phyloP scores from a whole-genome alignment of 129 eudicot species.

The Scalesia atractyloides region DNA sequence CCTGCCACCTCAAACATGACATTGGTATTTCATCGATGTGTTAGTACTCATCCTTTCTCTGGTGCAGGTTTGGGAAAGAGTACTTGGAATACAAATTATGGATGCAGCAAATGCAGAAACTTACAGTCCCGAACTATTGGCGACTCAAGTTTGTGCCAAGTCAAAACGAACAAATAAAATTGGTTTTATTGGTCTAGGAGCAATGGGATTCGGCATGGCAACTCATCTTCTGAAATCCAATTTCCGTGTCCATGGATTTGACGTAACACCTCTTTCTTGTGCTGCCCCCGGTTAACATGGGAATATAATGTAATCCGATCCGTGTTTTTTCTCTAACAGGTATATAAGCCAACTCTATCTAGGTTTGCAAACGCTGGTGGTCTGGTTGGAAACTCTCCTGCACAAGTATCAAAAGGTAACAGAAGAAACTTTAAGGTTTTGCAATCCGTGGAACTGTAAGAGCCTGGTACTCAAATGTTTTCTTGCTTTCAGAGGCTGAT shows the following conservation, averaged over 20 bases:
- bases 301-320: constrained; percentile 4
- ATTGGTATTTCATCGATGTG: constrained; percentile 2
- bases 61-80: constrained; percentile 79
- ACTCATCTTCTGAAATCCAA: constrained; percentile 83
- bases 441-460: constrained; percentile 2
- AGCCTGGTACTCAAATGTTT: constrained; percentile 13
- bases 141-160: constrained; percentile 44
- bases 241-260: constrained; percentile 77
- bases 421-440: constrained; percentile 14
- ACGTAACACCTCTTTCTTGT: constrained; percentile 50
- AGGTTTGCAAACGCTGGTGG: constrained; percentile 83
- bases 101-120: constrained; percentile 77
- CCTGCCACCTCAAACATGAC: neutral
- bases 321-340: constrained; percentile 43
- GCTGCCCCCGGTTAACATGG: neutral
- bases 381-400: constrained; percentile 69
- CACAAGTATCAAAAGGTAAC: constrained; percentile 84
- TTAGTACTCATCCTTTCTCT: constrained; percentile 11
- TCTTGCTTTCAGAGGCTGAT: constrained; percentile 63
- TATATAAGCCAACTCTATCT: constrained; percentile 72
- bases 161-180: constrained; percentile 57
- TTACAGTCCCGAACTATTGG: constrained; percentile 77
- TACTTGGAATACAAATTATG: constrained; percentile 65
- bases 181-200: constrained; percentile 98
- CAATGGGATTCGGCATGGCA: constrained; percentile 99